Evolutionary conservation across 2,329 filamentous ascomycete genomes (phyloP).

Genomic region (Aureobasidium sp.): DNA sequence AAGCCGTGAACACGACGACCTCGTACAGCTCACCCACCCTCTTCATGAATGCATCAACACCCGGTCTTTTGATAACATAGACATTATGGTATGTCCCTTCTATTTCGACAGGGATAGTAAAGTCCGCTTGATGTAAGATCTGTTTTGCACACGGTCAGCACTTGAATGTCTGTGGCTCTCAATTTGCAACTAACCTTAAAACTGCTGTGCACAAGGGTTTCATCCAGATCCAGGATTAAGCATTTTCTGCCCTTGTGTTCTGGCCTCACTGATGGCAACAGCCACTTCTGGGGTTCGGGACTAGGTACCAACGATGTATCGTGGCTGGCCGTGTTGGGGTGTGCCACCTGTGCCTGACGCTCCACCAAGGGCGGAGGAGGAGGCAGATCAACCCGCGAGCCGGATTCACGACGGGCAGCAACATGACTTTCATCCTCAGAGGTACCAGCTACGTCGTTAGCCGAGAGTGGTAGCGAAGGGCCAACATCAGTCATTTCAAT

Average conservation of each 20-base stretch:
- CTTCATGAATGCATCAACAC: conserved; percentile 98
- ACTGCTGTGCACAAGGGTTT: conserved; percentile 95
- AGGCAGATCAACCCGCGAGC: conserved; percentile 44
- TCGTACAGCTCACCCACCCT: conserved; percentile 95
- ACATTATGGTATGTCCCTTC: conserved; percentile 99
- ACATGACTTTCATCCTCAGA: conserved; percentile 28
- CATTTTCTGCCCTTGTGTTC: conserved; percentile 86
- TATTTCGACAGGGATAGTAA: conserved; percentile 97
- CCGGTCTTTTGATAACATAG: conserved; percentile 98
- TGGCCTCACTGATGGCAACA: conserved; percentile 75
- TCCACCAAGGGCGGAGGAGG: conserved; percentile 49
- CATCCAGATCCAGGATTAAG: conserved; percentile 88
- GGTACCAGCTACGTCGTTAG: conserved; percentile 41
- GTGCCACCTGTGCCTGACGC: conserved; percentile 28
- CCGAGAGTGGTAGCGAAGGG: conserved; percentile 42
- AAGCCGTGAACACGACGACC: conserved; percentile 97
- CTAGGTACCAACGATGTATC: conserved; percentile 29
- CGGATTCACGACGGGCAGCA: conserved; percentile 24
- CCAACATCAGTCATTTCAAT: conserved; percentile 58
- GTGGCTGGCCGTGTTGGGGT: conserved; percentile 21
- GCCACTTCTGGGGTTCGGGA: conserved; percentile 54
- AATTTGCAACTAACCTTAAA: conserved; percentile 66
- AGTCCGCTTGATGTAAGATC: conserved; percentile 97
- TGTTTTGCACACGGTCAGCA: conserved; percentile 34
- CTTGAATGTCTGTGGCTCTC: not conserved